Evolutionary conservation across 352 stramenopile species (phyloP), one percentile per base, ranked within the genome.

Genomic region (Phytophthora cryptogea): DNA sequence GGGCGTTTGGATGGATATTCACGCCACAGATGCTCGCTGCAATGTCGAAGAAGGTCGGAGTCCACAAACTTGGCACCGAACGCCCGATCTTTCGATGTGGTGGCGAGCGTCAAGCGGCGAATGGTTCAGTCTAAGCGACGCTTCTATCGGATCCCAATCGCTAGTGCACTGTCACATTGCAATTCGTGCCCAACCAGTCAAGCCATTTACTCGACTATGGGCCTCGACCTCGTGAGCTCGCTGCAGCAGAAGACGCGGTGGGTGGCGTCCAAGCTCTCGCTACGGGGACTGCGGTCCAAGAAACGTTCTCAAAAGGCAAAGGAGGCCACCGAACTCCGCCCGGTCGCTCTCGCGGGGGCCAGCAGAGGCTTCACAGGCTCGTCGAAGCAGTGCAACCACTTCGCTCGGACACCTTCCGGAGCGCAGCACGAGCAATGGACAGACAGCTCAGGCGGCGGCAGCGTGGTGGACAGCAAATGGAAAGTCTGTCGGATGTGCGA

Each of bases 401-500:
- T 78, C 17, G 45, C 69, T 13, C 52, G 58, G 16, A 75, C 63
- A 7, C 66, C 65, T 11, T 60, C 59, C 28, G 49, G 33, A 8
- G 46, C 46, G 3, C 35, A 58, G 14, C 37, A 63, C 14, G 61
- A 68, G 10, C 50, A 70, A 31, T 59, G 56, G 41, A 64, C 57
- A n/a, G 45, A 75, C 23, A 63, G 50, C 17, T 67, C 58, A 3
- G 54, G 56, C 3, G 41, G 45, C n/a, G 47, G 37, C 51, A 52
- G 20, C 20, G 26, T 31, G 8, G 17, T 42, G 26, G 52, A 64
- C 23, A 51, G 56, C 43, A 51, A 64, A 23, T 65, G 59, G 60
- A 59, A 76, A 26, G 33, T 61, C 27, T 80, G 68, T 42, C 57
- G 54, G 10, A 80, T 78, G 72, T 81, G 69, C 49, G 39, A 59